Evolutionary conservation across 1,284 basidiomycete genomes (phyloP), one percentile per base, ranked within the genome.

Genomic region (Agaricales sp.): DNA sequence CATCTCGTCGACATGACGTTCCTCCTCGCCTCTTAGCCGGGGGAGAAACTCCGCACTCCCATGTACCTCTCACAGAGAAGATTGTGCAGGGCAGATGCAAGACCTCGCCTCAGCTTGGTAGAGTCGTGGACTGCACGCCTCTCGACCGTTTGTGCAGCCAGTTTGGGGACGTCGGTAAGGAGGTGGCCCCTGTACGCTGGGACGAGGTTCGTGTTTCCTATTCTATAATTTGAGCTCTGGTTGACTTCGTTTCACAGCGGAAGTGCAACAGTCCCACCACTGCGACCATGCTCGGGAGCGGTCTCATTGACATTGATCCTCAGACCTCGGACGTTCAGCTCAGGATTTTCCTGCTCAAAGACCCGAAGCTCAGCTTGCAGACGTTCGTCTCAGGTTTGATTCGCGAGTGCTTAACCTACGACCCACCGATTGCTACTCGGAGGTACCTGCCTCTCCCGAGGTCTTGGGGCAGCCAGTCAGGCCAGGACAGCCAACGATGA

Each of bases 191-290:
- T 12, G 99, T 96, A 96, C 72, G 99, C 47, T 71, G 98, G 63
- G 96, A 99, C 65, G 90, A 95, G 69, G 90, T 91, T 53, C 45
- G 4, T 4, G 43, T 14, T 43, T 24, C n/a, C n/a, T n/a, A n/a
- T n/a, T n/a, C n/a, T n/a, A n/a, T n/a, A n/a, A n/a, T n/a, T n/a
- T n/a, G 0, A 21, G 49, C n/a, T 47, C 20, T n/a, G 21, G 46
- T 3, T 49, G 21, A 52, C 43, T 47, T 49, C 58, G 46, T 43
- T 45, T 50, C 48, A 23, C 54, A 92, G 85, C 89, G 93, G 60
- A 99, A 99, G 69, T 91, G 91, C 71, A 97, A 97, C 63, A 83
- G 98, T 13, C 82, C 92, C 3, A 95, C 97, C 54, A 98, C 93
- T 0, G 80, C 91, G 23, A 87, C 91, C 1, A 75, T 99, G 44